Evolutionary conservation across 805 yeast species (phyloP).

Genomic region (Zygosaccharomyces kombuchaensis): DNA sequence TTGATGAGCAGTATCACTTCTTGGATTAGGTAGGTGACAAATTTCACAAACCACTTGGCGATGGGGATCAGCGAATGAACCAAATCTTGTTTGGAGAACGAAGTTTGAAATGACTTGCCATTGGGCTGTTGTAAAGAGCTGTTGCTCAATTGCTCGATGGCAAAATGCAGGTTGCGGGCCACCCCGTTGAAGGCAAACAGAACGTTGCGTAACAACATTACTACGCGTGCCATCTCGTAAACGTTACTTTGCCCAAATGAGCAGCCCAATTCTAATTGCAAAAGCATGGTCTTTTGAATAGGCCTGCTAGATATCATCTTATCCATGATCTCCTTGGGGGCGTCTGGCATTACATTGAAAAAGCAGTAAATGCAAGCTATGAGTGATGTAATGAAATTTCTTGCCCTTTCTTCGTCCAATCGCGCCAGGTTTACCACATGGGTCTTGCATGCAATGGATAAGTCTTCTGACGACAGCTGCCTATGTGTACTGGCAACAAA

Average conservation of each 20-base stretch:
- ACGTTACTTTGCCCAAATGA: constrained; percentile 26
- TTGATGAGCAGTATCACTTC: constrained; percentile 53
- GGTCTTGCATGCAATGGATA: constrained; percentile 34
- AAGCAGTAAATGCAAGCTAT: constrained; percentile 31
- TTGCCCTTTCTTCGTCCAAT: constrained; percentile 24
- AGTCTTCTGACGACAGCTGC: constrained; percentile 34
- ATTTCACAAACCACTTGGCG: constrained; percentile 81
- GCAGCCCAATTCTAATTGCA: constrained; percentile 35
- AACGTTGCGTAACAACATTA: constrained; percentile 31
- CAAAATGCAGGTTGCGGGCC: constrained; percentile 34
- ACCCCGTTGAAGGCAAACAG: constrained; percentile 36
- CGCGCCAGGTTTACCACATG: constrained; percentile 23
- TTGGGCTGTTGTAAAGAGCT: constrained; percentile 42
- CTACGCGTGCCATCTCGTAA: constrained; percentile 32
- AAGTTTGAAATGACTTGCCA: constrained; percentile 43
- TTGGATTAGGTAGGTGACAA: constrained; percentile 66
- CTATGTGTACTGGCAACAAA: constrained; percentile 35
- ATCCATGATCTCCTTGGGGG: constrained; percentile 35
- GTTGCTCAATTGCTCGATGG: constrained; percentile 34
- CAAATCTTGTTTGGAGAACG: constrained; percentile 57
- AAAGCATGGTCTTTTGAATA: constrained; percentile 33
- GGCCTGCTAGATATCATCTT: constrained; percentile 36
- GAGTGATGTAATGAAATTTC: constrained; percentile 24
- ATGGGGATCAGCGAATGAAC: constrained; percentile 67
- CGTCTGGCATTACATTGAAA: constrained; percentile 35